A percentile compares a stretch with the other conserved stretches of the same genome.
Conservation (phyloP, 345 rosid genomes). For the Citrus australasica region DNA sequence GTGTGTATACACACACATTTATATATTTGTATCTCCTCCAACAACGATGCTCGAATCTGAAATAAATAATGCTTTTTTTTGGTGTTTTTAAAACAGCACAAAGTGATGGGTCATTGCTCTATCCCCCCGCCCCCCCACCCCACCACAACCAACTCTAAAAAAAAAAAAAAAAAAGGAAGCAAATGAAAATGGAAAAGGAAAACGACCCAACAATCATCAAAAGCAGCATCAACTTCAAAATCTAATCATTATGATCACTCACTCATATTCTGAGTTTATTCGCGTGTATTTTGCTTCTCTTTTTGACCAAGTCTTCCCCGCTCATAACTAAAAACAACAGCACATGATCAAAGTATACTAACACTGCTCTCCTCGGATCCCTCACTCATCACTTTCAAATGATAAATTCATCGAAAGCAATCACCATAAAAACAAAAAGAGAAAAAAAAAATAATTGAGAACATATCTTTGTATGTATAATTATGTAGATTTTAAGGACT, state of each 20-base stretch:
- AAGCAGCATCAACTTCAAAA: conserved; percentile 26
- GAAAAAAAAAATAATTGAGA: neutral
- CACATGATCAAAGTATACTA: conserved; percentile 12
- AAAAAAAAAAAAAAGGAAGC: no score
- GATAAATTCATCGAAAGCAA: conserved; percentile 25
- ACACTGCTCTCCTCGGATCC: conserved; percentile 47
- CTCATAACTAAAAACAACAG: conserved; percentile 18
- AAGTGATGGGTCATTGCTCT: neutral
- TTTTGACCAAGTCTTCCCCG: conserved; percentile 33
- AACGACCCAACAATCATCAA: conserved; percentile 41
- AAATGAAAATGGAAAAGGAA: conserved; percentile 20
- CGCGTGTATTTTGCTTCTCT: conserved; percentile 18
- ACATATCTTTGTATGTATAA: neutral
- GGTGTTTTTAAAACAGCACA: neutral
- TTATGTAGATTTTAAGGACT: conserved; percentile 15
- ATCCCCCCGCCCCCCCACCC: neutral
- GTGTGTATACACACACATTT: no score
- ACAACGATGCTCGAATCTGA: neutral
- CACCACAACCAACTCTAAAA: no score
- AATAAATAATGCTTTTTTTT: neutral
- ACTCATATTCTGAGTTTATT: conserved; percentile 14
- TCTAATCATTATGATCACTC: conserved; percentile 11
- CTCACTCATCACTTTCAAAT: conserved; percentile 48
- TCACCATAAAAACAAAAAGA: neutral
- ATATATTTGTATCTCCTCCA: neutral